phyloP scores from a whole-genome alignment of 129 eudicot species.

The Flaveria brownii region DNA sequence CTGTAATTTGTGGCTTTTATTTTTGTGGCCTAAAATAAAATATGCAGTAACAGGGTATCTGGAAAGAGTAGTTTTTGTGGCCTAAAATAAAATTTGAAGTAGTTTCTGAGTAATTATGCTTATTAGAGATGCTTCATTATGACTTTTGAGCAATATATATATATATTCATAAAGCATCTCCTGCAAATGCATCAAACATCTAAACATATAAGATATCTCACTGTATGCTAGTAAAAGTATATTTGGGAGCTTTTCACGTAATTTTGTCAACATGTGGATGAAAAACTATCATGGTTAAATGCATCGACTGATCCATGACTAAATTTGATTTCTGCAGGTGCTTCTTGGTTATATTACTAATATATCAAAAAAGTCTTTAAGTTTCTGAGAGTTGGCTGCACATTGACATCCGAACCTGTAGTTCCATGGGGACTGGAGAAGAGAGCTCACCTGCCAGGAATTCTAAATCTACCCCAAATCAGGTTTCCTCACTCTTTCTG shows the following conservation, averaged over 20 bases:
- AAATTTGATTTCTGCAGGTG: constrained; percentile 36
- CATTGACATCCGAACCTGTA: constrained; percentile 17
- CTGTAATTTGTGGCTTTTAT: neutral
- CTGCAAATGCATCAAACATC: neutral
- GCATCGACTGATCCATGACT: neutral
- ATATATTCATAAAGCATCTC: constrained; percentile 2
- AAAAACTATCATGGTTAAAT: neutral
- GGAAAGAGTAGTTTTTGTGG: neutral
- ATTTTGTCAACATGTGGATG: neutral
- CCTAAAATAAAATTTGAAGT: neutral
- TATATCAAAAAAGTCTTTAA: constrained; percentile 9
- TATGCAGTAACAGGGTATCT: neutral
- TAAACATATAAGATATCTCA: neutral
- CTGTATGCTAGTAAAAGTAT: neutral
- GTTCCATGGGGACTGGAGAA: constrained; percentile 70
- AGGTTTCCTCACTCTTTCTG: constrained; percentile 44
- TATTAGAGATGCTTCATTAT: constrained; percentile 2
- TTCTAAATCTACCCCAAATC: constrained; percentile 61
- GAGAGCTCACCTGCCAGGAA: constrained; percentile 68
- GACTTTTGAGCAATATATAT: constrained; percentile 4
- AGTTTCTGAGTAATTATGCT: neutral
- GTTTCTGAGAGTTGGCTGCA: constrained; percentile 23
- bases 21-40: neutral
- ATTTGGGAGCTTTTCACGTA: neutral
- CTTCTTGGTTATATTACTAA: constrained; percentile 11